A percentile compares a stretch with the other conserved stretches of the same genome.
phyloP scores from a whole-genome alignment of 2,329 filamentous ascomycete genomes.

The Geosmithia flava region DNA sequence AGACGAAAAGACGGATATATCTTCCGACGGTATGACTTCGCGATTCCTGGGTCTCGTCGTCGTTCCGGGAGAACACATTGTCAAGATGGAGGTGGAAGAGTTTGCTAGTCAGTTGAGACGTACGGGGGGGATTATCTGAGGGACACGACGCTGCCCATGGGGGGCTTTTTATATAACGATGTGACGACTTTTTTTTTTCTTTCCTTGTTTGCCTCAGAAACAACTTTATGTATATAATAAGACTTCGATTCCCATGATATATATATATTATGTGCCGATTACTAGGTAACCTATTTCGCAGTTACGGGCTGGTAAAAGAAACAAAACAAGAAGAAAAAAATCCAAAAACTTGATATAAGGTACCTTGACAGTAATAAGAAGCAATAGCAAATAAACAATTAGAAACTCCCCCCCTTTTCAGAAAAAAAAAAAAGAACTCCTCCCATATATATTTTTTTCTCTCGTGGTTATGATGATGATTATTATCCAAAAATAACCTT shows the following conservation, averaged over 20 bases:
- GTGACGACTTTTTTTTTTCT: too few relatives aligned
- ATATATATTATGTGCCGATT: too few relatives aligned
- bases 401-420: too few relatives aligned
- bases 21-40: slow-evolving; percentile 56
- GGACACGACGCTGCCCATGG: too few relatives aligned
- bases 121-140: background rate
- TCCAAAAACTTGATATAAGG: too few relatives aligned
- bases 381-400: background rate
- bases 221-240: too few relatives aligned
- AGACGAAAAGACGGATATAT: slow-evolving; percentile 19
- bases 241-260: too few relatives aligned
- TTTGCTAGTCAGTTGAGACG: slow-evolving; percentile 41
- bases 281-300: too few relatives aligned
- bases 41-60: slow-evolving; percentile 84
- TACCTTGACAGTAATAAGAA: background rate
- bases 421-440: background rate
- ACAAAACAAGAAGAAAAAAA: too few relatives aligned
- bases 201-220: too few relatives aligned
- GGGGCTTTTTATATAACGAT: too few relatives aligned
- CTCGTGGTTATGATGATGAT: background rate
- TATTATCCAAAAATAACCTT: background rate
- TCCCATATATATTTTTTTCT: background rate
- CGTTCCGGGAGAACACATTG: slow-evolving; percentile 75
- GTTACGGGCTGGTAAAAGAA: too few relatives aligned
- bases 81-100: slow-evolving; percentile 80